Conservation (phyloP, 495 filamentous ascomycete species). For the Penicillium longicatenatum region DNA sequence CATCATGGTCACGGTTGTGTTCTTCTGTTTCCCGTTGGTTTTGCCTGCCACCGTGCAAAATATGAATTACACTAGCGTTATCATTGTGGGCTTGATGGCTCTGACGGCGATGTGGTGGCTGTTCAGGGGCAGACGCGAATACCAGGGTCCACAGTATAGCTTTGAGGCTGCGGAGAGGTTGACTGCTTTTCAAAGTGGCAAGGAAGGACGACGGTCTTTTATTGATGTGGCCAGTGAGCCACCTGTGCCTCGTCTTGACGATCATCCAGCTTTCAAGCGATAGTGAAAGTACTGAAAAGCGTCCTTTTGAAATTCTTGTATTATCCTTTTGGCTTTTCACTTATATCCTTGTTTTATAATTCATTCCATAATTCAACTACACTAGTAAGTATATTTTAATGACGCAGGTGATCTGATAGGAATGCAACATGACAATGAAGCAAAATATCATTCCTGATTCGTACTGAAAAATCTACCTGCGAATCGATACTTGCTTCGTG, state of each 20-base stretch:
- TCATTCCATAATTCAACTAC: background rate
- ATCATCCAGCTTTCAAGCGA: conserved; percentile 9
- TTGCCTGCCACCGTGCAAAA: conserved; percentile 53
- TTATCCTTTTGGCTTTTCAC: background rate
- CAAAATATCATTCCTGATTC: background rate
- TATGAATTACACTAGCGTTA: conserved; percentile 72
- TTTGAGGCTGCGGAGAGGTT: conserved; percentile 34
- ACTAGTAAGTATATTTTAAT: background rate
- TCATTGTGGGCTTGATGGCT: conserved; percentile 56
- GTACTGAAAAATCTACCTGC: background rate
- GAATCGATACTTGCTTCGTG: too few species aligned
- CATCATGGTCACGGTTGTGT: conserved; percentile 65
- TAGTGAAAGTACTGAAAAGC: background rate
- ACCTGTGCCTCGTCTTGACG: conserved; percentile 7
- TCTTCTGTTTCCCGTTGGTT: conserved; percentile 71
- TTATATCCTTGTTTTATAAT: background rate
- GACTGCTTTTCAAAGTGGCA: conserved; percentile 25
- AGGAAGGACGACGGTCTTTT: conserved; percentile 28
- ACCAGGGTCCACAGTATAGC: conserved; percentile 37
- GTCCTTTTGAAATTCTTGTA: background rate
- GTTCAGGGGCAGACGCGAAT: conserved; percentile 25
- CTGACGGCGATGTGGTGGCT: conserved; percentile 40
- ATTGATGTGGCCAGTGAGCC: conserved; percentile 20
- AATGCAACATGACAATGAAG: too few species aligned
- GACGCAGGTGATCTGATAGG: background rate